Evolutionary conservation across 495 filamentous ascomycete species (phyloP), one percentile per base, ranked within the genome.

Genomic region (Aspergillus indologenus): DNA sequence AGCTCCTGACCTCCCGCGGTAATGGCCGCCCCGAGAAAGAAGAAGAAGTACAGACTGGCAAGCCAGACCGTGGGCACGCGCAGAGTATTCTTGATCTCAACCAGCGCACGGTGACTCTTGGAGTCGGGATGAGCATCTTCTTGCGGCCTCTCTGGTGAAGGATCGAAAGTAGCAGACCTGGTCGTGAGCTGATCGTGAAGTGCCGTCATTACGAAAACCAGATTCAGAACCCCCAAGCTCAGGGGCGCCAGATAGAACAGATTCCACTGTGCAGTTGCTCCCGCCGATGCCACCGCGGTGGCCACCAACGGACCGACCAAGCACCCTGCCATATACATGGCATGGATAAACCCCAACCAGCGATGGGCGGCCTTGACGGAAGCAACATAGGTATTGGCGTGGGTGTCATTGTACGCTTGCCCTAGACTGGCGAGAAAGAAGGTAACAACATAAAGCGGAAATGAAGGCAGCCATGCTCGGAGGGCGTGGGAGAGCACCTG

Each of bases 281-380:
- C 65, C 0, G 68, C 63, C 0, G 67, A 70, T 1, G 71, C 67
- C 14, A 73, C 67, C 0, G 60, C 71, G 14, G 71, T 70, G 12
- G 71, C 59, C 0, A 68, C 58, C 22, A 73, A 68, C 0, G 68
- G 71, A 0, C 58, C 68, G 26, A 65, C 68, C n/a, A 73, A 63
- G 56, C 67, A 73, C 0, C 71, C 71, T 0, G 61, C 67, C 68
- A 68, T 68, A 40, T 73, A 73, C 71, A 73, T 73, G 5, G 71
- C 71, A 52, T 73, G 71, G 45, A 73, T 73, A 34, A 71, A 73
- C 0, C 68, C 71, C 1, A 73, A 59, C 59, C 65, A 73, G 1
- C 68, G 68, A 48, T 73, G 68, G 1, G 71, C 67, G 17, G 61
- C 67, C 2, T 34, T 59, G 0, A 71, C 53, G 8, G 65, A 52